These are phyloP conservation scores for Leccinum aurantiacum DNA, from an alignment of 768 basidiomycete genomes.

Conservation along the genomic window DNA sequence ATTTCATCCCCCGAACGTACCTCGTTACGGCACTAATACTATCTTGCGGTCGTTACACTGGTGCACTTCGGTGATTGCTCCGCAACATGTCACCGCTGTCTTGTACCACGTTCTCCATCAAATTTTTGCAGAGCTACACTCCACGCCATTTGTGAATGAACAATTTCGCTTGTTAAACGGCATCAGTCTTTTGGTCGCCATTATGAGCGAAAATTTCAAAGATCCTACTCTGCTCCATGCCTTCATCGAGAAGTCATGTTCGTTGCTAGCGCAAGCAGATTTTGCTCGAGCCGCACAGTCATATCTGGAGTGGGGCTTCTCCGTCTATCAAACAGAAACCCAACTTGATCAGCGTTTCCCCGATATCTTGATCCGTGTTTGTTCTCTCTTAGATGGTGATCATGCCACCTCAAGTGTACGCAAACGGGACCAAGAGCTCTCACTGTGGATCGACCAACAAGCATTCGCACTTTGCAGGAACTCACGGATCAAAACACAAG, in stretches of 20 bases:
- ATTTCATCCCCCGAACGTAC: constrained; percentile 65
- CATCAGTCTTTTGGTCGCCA: constrained; percentile 71
- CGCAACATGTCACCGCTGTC: constrained; percentile 51
- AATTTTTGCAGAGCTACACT: constrained; percentile 65
- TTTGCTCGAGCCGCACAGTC: constrained; percentile 69
- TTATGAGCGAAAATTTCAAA: constrained; percentile 52
- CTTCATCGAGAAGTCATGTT: constrained; percentile 64
- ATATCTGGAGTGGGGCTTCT: constrained; percentile 76
- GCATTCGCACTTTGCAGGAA: constrained; percentile 42
- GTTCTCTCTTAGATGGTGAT: constrained; percentile 59
- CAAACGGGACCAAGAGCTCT: constrained; percentile 46
- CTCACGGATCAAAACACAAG: constrained; percentile 39
- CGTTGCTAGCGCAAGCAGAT: constrained; percentile 66
- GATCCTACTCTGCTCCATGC: constrained; percentile 63
- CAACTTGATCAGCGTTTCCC: constrained; percentile 54
- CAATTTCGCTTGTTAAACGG: constrained; percentile 74
- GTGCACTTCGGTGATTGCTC: constrained; percentile 46
- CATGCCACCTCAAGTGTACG: constrained; percentile 33
- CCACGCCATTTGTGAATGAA: constrained; percentile 77
- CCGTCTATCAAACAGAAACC: constrained; percentile 42
- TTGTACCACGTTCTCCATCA: constrained; percentile 78
- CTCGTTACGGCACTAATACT: constrained; percentile 49
- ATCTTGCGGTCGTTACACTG: constrained; percentile 60
- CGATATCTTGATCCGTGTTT: constrained; percentile 68
- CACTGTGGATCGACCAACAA: constrained; percentile 64